Percentiles rank a stretch among this genome's conserved stretches.
phyloP scores from a whole-genome alignment of 2,329 filamentous ascomycete species.

The Coniochaeta prunicola region DNA sequence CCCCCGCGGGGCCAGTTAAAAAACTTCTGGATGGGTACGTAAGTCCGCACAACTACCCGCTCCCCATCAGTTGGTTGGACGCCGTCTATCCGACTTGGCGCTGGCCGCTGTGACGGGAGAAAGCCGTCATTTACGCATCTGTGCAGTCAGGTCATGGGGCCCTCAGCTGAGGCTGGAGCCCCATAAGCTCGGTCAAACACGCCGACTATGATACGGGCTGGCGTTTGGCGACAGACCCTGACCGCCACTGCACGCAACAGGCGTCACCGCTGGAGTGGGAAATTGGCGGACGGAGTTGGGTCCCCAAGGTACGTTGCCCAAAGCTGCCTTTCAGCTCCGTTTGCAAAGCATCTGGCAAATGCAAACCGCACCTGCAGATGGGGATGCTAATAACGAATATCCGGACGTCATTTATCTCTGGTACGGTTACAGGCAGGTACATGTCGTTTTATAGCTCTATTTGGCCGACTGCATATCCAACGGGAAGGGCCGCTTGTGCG shows the following conservation, averaged over 20 bases:
- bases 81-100: conserved; percentile 2
- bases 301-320: background rate
- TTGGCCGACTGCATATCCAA: conserved; percentile 6
- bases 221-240: background rate
- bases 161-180: background rate
- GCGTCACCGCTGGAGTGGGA: background rate
- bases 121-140: background rate
- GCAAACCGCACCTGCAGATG: too few species aligned
- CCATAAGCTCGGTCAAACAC: background rate
- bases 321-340: background rate
- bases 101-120: background rate
- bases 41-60: background rate
- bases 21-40: too few species aligned
- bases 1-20: background rate
- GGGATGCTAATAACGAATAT: too few species aligned
- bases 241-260: background rate
- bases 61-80: background rate
- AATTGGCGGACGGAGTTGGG: background rate
- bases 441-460: background rate
- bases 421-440: background rate
- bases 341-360: background rate
- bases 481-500: conserved; percentile 16
- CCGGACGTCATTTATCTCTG: too few species aligned
- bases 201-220: background rate
- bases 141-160: background rate